These are phyloP conservation scores for Rachicladosporium sp. DNA, from an alignment of 2,329 filamentous ascomycete species.

Conservation along the genomic window DNA sequence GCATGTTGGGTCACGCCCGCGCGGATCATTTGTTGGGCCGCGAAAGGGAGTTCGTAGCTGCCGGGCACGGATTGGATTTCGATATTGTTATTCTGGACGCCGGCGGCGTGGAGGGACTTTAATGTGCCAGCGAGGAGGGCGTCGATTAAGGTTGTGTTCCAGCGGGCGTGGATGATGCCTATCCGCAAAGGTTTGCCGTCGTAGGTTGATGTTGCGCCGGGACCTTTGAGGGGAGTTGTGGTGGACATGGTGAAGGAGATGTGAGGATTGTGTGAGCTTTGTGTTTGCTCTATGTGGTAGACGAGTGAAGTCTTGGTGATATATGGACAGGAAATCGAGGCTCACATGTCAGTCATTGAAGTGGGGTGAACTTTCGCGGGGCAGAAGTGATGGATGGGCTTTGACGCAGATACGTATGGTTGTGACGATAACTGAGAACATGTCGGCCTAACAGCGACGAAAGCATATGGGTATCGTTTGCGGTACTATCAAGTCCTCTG, in stretches of 20 bases:
- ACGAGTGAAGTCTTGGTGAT: no score
- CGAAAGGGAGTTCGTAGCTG: constrained; percentile 86
- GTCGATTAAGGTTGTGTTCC: constrained; percentile 83
- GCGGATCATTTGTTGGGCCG: constrained; percentile 61
- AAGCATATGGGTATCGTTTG: no score
- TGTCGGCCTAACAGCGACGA: no score
- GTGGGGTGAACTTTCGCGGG: no score
- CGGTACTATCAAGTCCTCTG: background rate
- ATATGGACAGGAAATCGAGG: no score
- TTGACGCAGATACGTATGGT: no score
- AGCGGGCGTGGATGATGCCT: constrained; percentile 89
- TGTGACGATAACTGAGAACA: no score
- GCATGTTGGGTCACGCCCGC: constrained; percentile 58
- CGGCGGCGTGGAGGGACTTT: constrained; percentile 62
- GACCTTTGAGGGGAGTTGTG: constrained; percentile 5
- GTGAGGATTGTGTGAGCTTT: background rate
- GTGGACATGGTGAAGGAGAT: background rate
- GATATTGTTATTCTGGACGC: constrained; percentile 81
- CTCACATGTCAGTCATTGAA: no score
- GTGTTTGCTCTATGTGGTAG: no score
- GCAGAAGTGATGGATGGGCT: no score
- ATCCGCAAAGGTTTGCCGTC: constrained; percentile 56
- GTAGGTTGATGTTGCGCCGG: constrained; percentile 5
- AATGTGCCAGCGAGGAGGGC: constrained; percentile 71
- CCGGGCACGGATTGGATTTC: constrained; percentile 82